phyloP scores from a whole-genome alignment of 306 rosid genomes.

The Luffa aegyptiaca region DNA sequence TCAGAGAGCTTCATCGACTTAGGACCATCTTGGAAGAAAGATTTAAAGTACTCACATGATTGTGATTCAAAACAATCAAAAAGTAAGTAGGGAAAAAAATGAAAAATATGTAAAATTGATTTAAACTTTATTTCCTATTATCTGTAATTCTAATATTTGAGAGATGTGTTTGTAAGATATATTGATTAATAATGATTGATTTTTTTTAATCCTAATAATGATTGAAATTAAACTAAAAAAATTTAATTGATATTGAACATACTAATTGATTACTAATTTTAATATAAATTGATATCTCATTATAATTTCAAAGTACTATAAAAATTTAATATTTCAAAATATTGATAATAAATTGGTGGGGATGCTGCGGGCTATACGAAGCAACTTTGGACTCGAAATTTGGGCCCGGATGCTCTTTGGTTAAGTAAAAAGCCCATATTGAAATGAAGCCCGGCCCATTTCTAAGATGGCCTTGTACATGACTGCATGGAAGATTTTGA shows the following conservation, averaged over 20 bases:
- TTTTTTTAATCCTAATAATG: not conserved
- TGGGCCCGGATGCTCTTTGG: no score
- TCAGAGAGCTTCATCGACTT: slow-evolving; percentile 4
- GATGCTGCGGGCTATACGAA: no score
- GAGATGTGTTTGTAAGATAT: not conserved
- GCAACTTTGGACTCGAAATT: no score
- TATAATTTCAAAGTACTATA: no score
- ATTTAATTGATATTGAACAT: not conserved
- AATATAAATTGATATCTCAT: no score
- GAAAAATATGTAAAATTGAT: not conserved
- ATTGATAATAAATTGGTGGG: no score
- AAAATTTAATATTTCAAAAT: no score
- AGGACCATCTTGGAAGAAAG: not conserved
- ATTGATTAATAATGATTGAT: not conserved
- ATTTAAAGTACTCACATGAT: not conserved
- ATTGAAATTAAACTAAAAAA: not conserved
- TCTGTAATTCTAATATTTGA: not conserved
- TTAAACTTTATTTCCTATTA: not conserved
- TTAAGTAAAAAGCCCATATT: no score
- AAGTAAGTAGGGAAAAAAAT: no score
- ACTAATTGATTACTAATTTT: not conserved
- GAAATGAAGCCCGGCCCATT: no score
- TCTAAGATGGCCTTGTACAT: no score
- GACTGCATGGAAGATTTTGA: no score
- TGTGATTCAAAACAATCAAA: not conserved